phyloP scores from a whole-genome alignment of 2,329 filamentous ascomycete genomes.

The Nothomitra cinnamomea region DNA sequence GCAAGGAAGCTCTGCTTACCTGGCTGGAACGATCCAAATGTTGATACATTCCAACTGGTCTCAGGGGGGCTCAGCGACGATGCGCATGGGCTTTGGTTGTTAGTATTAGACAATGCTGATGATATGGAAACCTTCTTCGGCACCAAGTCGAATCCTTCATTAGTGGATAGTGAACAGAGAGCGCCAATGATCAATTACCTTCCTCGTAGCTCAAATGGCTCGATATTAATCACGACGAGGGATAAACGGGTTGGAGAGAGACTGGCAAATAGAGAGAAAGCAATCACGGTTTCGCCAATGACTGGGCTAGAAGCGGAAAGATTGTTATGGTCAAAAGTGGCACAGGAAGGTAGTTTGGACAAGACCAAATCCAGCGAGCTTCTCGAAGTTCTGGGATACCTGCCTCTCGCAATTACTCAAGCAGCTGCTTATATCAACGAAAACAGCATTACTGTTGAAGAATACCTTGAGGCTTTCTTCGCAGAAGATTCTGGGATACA shows the following conservation, averaged over 20 bases:
- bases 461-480: constrained; percentile 8
- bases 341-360: not conserved
- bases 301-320: not conserved
- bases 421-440: constrained; percentile 11
- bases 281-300: constrained; percentile 14
- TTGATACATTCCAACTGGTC: constrained; percentile 6
- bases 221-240: constrained; percentile 20
- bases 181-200: constrained; percentile 7
- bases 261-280: constrained; percentile 12
- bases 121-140: constrained; percentile 8
- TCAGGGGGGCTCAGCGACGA: constrained; percentile 4
- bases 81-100: constrained; percentile 8
- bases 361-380: constrained; percentile 2
- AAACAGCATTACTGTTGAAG: constrained; percentile 9
- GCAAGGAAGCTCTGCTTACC: constrained; percentile 8
- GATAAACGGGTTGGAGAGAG: constrained; percentile 18
- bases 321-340: not conserved
- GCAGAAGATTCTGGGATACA: constrained; percentile 3
- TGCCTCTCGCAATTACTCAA: constrained; percentile 13
- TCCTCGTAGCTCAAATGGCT: constrained; percentile 14
- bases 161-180: not conserved
- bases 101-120: constrained; percentile 14
- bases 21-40: constrained; percentile 6
- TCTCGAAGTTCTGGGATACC: constrained; percentile 8
- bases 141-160: not conserved